Conservation (phyloP, 495 filamentous ascomycete species). For the Massariosphaeria phaeospora region DNA sequence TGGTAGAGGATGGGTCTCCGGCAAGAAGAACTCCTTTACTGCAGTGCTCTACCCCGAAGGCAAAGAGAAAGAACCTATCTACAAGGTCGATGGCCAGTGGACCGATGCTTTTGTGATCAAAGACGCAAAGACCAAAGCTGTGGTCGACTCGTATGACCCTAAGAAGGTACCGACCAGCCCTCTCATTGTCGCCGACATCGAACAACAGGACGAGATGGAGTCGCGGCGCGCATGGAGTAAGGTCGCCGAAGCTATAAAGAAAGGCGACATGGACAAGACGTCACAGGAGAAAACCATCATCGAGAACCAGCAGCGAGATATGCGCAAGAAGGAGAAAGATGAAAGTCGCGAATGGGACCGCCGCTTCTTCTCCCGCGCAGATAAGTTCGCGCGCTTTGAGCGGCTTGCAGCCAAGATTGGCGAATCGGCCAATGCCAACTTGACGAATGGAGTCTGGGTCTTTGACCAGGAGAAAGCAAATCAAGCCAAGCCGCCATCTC, state of each 20-base stretch:
- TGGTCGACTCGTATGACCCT: slow-evolving; percentile 66
- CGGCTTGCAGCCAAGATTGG: slow-evolving; percentile 54
- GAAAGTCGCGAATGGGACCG: slow-evolving; percentile 78
- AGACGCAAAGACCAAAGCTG: slow-evolving; percentile 62
- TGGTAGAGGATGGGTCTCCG: slow-evolving; percentile 87
- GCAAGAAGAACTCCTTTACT: slow-evolving; percentile 89
- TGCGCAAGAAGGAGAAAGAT: slow-evolving; percentile 73
- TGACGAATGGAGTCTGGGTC: slow-evolving; percentile 84
- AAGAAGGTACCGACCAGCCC: slow-evolving; percentile 57
- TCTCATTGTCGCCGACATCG: slow-evolving; percentile 66
- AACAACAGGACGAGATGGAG: slow-evolving; percentile 82
- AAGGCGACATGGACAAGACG: slow-evolving; percentile 77
- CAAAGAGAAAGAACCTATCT: slow-evolving; percentile 75
- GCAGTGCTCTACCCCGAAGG: slow-evolving; percentile 72
- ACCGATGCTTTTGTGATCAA: slow-evolving; percentile 76
- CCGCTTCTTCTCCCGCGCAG: slow-evolving; percentile 67
- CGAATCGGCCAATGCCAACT: slow-evolving; percentile 57
- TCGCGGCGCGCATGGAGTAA: slow-evolving; percentile 82
- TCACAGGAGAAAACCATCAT: slow-evolving; percentile 78
- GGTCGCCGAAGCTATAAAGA: slow-evolving; percentile 72
- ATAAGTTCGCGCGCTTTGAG: slow-evolving; percentile 54
- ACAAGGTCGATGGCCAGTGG: slow-evolving; percentile 88
- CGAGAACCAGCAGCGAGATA: slow-evolving; percentile 81
- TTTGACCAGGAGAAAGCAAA: slow-evolving; percentile 66
- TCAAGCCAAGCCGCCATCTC: slow-evolving; percentile 42